These are phyloP conservation scores for Boletus tomentosulus DNA, from an alignment of 768 basidiomycete genomes.

Conservation along the genomic window DNA sequence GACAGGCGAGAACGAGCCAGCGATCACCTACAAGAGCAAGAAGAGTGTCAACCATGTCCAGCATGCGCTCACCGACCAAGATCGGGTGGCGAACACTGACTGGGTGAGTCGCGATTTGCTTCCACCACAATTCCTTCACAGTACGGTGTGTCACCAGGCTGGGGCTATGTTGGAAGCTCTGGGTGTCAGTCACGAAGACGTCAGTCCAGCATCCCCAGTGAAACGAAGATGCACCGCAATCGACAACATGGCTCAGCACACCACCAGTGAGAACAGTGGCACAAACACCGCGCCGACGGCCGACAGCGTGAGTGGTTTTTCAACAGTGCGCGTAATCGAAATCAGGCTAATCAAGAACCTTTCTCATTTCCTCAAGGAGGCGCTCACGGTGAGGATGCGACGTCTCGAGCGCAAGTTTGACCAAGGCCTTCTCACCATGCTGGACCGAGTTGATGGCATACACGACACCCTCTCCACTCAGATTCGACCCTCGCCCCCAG, in stretches of 20 bases:
- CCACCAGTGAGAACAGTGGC: too few relatives aligned
- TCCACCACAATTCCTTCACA: too few relatives aligned
- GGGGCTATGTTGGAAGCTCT: background rate
- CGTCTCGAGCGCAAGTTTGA: background rate
- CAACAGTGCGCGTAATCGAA: too few relatives aligned
- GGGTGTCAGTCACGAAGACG: background rate
- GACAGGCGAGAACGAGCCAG: background rate
- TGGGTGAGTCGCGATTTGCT: background rate
- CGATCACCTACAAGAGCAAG: background rate
- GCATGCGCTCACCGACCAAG: background rate
- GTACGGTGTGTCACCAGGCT: background rate
- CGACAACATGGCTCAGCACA: too few relatives aligned
- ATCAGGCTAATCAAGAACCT: too few relatives aligned
- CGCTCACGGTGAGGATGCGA: background rate
- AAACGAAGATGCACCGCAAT: background rate
- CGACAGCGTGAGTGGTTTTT: too few relatives aligned
- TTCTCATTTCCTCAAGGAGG: background rate
- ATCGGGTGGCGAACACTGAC: background rate
- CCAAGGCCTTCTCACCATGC: background rate
- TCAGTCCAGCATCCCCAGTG: background rate
- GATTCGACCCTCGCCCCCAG: background rate
- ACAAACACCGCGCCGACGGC: too few relatives aligned
- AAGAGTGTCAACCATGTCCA: background rate
- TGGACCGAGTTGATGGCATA: background rate
- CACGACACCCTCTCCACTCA: background rate